A percentile compares a stretch with the other conserved stretches of the same genome.
These are phyloP conservation scores for Gamarada debralockiae DNA, from an alignment of 495 filamentous ascomycete species.

Conservation along the genomic window DNA sequence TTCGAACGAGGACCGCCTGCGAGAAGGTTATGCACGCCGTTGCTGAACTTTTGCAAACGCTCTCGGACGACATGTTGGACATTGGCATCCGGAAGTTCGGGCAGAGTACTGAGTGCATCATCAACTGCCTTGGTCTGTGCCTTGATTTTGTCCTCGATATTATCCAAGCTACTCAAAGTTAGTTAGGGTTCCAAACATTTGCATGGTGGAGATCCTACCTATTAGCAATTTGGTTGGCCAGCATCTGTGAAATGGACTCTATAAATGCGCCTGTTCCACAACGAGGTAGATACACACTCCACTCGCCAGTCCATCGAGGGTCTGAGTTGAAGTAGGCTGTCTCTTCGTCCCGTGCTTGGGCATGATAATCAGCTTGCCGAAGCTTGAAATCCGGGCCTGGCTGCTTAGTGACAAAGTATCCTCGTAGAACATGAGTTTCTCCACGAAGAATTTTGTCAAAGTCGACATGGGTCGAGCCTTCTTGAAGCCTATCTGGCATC, in stretches of 20 bases:
- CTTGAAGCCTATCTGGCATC: conserved; percentile 67
- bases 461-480: conserved; percentile 39
- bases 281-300: conserved; percentile 42
- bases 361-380: conserved; percentile 33
- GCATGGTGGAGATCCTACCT: conserved; percentile 30
- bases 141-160: conserved; percentile 54
- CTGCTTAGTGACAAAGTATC: conserved; percentile 61
- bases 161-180: conserved; percentile 43
- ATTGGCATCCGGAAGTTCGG: conserved; percentile 47
- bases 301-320: conserved; percentile 33
- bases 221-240: conserved; percentile 53
- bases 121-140: conserved; percentile 43
- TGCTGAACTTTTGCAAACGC: conserved; percentile 37
- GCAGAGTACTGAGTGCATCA: conserved; percentile 42
- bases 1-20: conserved; percentile 21
- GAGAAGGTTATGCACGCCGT: conserved; percentile 30
- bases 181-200: not conserved
- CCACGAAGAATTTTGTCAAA: conserved; percentile 59
- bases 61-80: conserved; percentile 44
- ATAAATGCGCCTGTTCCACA: conserved; percentile 58
- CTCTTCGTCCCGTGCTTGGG: conserved; percentile 53
- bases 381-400: conserved; percentile 36
- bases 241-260: conserved; percentile 44
- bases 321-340: conserved; percentile 50
- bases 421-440: conserved; percentile 46